A percentile compares a stretch with the other conserved stretches of the same genome.
These are phyloP conservation scores for Xylaria sp. DNA, from an alignment of 2,329 filamentous ascomycete species.

Conservation along the genomic window DNA sequence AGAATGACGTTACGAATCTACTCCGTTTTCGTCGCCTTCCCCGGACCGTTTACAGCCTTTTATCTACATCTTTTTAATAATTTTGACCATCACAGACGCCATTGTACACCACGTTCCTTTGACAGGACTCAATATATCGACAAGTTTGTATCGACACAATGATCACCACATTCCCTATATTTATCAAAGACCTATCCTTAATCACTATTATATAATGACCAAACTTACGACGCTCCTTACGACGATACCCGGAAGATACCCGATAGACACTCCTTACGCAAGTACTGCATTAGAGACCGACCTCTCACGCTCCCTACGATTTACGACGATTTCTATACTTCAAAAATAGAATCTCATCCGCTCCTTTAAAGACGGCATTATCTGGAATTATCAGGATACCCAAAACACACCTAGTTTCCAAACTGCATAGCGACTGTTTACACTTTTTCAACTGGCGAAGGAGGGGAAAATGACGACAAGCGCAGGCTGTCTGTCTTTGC, in stretches of 20 bases:
- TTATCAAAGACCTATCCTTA: constrained; percentile 45
- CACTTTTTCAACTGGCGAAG: constrained; percentile 45
- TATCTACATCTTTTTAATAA: constrained; percentile 44
- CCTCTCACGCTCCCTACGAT: constrained; percentile 50
- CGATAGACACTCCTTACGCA: constrained; percentile 59
- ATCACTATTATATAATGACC: constrained; percentile 49
- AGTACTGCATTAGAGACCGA: constrained; percentile 50
- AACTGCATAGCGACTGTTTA: constrained; percentile 68
- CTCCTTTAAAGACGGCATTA: constrained; percentile 51
- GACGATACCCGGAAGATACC: constrained; percentile 54
- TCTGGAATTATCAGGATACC: constrained; percentile 52
- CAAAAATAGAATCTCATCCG: constrained; percentile 52
- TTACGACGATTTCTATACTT: constrained; percentile 52
- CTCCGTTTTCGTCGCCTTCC: constrained; percentile 10
- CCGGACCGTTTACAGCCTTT: constrained; percentile 35
- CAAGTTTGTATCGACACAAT: constrained; percentile 53
- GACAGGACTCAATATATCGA: constrained; percentile 50
- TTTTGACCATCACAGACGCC: constrained; percentile 48
- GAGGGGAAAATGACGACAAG: constrained; percentile 46
- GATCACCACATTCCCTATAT: constrained; percentile 52
- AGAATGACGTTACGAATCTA: constrained; percentile 36
- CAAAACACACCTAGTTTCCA: constrained; percentile 55
- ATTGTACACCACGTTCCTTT: constrained; percentile 53
- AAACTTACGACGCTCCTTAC: constrained; percentile 54
- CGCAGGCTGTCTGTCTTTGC: constrained; percentile 48